Evolutionary conservation across 805 yeast genomes (phyloP).

Genomic region (Saccharomyces eubayanus): DNA sequence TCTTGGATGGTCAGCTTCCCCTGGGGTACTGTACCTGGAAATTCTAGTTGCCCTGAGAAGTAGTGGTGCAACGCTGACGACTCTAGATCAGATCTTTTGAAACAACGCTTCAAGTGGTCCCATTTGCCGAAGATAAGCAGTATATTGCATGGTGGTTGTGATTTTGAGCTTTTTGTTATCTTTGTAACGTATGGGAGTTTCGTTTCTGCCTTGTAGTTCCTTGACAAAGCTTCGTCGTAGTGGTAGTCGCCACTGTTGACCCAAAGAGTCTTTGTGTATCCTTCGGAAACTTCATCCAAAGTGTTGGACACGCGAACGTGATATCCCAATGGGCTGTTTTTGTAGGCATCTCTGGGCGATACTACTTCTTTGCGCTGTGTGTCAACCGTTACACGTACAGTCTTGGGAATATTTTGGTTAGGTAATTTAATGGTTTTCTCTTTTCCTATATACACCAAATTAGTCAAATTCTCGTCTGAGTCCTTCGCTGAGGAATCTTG

Average conservation of each 20-base stretch:
- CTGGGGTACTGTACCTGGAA: constrained; percentile 44
- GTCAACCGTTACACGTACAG: constrained; percentile 78
- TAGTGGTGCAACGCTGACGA: constrained; percentile 49
- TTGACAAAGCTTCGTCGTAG: constrained; percentile 25
- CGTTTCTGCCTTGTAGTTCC: constrained; percentile 15
- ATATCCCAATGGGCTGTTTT: constrained; percentile 61
- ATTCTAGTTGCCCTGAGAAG: constrained; percentile 54
- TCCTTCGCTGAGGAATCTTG: constrained; percentile 9
- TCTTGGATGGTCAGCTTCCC: constrained; percentile 53
- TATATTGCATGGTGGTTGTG: constrained; percentile 23
- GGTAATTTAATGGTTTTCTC: constrained; percentile 48
- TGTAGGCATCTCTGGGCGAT: constrained; percentile 61
- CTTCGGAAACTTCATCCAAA: constrained; percentile 62
- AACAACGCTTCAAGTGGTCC: constrained; percentile 46
- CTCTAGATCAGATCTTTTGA: constrained; percentile 40
- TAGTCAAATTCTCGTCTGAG: constrained; percentile 38
- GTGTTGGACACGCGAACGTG: constrained; percentile 57
- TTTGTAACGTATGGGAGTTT: constrained; percentile 24
- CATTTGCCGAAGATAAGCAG: constrained; percentile 59
- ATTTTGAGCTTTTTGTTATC: constrained; percentile 17
- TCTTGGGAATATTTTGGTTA: constrained; percentile 57
- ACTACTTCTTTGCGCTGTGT: constrained; percentile 52
- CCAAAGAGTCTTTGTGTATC: constrained; percentile 49
- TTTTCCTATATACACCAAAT: constrained; percentile 69
- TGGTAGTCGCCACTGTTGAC: constrained; percentile 62